phyloP scores from a whole-genome alignment of 495 filamentous ascomycete species.

The Friedmanniomyces simplex region DNA sequence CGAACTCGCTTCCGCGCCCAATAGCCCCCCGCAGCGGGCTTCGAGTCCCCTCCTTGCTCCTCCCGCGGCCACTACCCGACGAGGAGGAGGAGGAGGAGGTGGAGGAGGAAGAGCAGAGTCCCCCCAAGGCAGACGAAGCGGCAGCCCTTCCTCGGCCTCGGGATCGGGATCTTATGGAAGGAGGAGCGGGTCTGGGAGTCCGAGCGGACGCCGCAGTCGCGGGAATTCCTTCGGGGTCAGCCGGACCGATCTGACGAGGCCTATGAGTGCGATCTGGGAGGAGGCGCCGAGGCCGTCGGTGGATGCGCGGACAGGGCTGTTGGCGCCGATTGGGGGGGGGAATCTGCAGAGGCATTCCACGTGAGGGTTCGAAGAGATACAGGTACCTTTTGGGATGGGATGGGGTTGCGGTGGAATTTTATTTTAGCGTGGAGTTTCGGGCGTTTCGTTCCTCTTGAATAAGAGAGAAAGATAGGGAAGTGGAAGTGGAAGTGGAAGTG shows the following conservation, averaged over 20 bases:
- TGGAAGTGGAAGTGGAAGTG: too few relatives aligned
- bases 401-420: neutral
- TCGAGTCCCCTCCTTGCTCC: neutral
- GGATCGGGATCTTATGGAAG: neutral
- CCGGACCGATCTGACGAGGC: conserved; percentile 6
- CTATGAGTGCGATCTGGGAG: conserved; percentile 11
- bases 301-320: conserved; percentile 4
- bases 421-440: conserved; percentile 7
- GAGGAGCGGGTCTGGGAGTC: neutral
- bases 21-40: neutral
- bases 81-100: too few relatives aligned
- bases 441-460: too few relatives aligned
- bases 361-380: neutral
- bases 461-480: too few relatives aligned
- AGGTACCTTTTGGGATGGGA: neutral
- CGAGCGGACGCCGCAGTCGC: neutral
- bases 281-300: neutral
- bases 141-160: neutral
- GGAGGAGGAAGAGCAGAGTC: neutral
- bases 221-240: neutral
- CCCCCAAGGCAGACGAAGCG: neutral
- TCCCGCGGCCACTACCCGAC: too few relatives aligned
- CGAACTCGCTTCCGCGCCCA: neutral
- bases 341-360: neutral
- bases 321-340: neutral